These are phyloP conservation scores for Coniophora puteana DNA, from an alignment of 1,284 basidiomycete species.

Conservation along the genomic window DNA sequence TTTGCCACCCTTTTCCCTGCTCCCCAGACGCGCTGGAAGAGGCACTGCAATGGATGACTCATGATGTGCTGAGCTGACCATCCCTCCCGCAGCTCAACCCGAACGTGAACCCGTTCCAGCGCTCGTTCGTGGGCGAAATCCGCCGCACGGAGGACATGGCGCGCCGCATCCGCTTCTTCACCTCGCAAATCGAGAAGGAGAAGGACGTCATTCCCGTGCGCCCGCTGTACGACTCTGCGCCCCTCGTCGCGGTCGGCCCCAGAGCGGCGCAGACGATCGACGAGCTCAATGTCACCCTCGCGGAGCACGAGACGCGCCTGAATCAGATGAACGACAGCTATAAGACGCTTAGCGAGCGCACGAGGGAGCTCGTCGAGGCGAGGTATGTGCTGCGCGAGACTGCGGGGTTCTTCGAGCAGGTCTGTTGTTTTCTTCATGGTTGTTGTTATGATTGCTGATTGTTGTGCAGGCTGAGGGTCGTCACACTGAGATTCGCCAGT, in stretches of 20 bases:
- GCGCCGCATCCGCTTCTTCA: constrained; percentile 89
- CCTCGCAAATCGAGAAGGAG: constrained; percentile 83
- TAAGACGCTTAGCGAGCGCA: constrained; percentile 83
- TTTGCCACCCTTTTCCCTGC: too few species aligned
- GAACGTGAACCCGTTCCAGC: constrained; percentile 95
- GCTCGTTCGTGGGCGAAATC: constrained; percentile 95
- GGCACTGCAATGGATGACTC: background rate
- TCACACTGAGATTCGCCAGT: constrained; percentile 77
- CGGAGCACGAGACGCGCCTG: constrained; percentile 86
- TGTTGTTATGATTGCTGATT: constrained; percentile 12
- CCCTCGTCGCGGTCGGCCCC: constrained; percentile 83
- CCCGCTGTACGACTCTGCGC: constrained; percentile 77
- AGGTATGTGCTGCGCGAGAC: constrained; percentile 93
- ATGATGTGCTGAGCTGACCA: constrained; percentile 1
- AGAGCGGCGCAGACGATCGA: constrained; percentile 92
- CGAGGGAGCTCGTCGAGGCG: constrained; percentile 90
- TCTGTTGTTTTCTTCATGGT: constrained; percentile 28
- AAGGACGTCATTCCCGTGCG: constrained; percentile 80
- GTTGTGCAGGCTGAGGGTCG: constrained; percentile 70
- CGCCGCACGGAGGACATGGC: constrained; percentile 95
- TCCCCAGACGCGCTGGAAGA: too few species aligned
- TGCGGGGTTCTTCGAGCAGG: constrained; percentile 93
- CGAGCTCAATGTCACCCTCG: constrained; percentile 85
- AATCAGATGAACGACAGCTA: constrained; percentile 94
- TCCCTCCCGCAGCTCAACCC: constrained; percentile 76